A percentile compares a stretch with the other conserved stretches of the same genome.
These are phyloP conservation scores for Trichoderma sp. DNA, from an alignment of 2,329 filamentous ascomycete species.

Conservation along the genomic window DNA sequence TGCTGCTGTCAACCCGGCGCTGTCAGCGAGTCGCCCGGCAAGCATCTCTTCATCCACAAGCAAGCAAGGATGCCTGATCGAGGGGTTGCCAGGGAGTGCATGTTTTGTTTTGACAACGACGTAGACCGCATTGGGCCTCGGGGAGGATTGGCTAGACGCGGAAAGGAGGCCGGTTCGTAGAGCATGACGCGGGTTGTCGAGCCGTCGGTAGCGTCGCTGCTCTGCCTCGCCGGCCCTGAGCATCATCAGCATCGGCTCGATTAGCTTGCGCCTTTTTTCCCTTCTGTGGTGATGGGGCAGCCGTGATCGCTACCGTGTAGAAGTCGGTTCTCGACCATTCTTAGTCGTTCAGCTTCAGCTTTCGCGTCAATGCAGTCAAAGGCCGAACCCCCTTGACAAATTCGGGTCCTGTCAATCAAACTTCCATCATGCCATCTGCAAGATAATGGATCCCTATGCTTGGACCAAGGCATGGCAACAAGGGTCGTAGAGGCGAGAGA, in stretches of 20 bases:
- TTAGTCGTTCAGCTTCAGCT: not conserved
- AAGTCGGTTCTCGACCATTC: no score
- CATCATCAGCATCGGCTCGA: constrained; percentile 6
- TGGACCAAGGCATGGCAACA: not conserved
- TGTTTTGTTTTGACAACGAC: not conserved
- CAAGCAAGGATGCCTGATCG: constrained; percentile 6
- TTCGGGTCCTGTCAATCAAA: not conserved
- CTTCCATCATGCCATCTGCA: constrained; percentile 11
- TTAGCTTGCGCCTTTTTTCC: constrained; percentile 20
- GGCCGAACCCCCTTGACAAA: not conserved
- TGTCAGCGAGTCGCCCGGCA: not conserved
- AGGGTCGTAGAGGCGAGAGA: not conserved
- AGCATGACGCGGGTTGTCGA: constrained; percentile 18
- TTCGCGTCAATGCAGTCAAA: not conserved
- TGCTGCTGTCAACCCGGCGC: not conserved
- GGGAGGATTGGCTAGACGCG: constrained; percentile 4
- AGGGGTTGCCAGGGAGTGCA: constrained; percentile 18
- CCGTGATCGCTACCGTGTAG: no score
- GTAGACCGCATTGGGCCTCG: not conserved
- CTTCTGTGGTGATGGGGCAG: not conserved
- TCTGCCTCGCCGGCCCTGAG: constrained; percentile 18
- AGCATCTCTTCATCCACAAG: not conserved
- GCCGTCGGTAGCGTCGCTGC: constrained; percentile 16
- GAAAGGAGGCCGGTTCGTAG: constrained; percentile 2
- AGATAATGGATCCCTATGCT: not conserved